Base-by-base conservation (phyloP, 306 rosid genomes). In the Vigna unguiculata region DNA sequence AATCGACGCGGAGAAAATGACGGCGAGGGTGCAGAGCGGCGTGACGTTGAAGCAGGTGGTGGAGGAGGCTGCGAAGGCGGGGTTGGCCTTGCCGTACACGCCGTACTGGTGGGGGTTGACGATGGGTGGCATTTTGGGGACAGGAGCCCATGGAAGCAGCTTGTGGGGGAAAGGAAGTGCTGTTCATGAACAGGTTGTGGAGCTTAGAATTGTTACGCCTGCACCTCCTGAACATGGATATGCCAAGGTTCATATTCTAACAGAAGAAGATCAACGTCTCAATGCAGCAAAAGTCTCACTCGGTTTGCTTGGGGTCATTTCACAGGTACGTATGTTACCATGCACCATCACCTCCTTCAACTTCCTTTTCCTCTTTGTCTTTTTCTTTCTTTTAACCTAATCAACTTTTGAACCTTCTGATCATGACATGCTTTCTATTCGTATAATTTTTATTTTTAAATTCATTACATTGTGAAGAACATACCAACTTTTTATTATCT, bases 101-200 rank as follows among this genome's bases (percentile, higher is more conserved):
- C 97, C 96, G 0, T 92, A 92, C 52, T 90, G 98, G 97, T 87
- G 96, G 97, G 87, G 96, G 1, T 13, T 90, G 28, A 92, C 91
- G 1, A 72, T 90, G 0, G 97, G 96, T 0, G 97, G 97, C 9
- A 17, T 91, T 12, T 16, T 93, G 40, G 85, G 92, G 9, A 93
- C 93, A 0, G 97, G 97, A 21, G 97, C 98, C 0, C 98, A 93
- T 48, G 97, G 97, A 6, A 91, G 98, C 80, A 75, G 97, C 0
- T 46, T 91, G 77, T 91, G 96, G 97, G 90, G 92, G 0, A 81
- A 87, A 12, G 98, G 93, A 36, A 83, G 96, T 45, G 62, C 93
- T 0, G 87, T 91, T 55, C 97, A 91, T 79, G 93, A 93, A 9
- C 46, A 79, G 61, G 92, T 90, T 2, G 19, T 69, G 24, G 78